Percentiles rank a stretch among this genome's conserved stretches.
Evolutionary conservation across 108 stramenopile genomes (phyloP).

Genomic region (Poteriospumella lacustris): DNA sequence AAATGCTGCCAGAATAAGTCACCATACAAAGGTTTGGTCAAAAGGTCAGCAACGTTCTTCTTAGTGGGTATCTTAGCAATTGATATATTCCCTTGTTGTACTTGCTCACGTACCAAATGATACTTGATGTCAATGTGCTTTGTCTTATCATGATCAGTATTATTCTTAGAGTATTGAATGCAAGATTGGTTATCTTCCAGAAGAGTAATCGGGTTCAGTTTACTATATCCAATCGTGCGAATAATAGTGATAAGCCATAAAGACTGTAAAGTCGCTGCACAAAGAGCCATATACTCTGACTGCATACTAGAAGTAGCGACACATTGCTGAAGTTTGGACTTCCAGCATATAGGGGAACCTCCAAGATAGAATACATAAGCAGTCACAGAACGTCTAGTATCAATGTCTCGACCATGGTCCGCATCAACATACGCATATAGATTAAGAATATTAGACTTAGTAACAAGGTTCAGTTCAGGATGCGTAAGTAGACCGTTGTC

Average conservation of each 20-base stretch:
- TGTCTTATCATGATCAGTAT: slow-evolving; percentile 2
- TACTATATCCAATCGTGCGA: not conserved
- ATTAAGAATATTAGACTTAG: not conserved
- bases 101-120: slow-evolving; percentile 15
- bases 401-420: slow-evolving; percentile 19
- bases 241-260: slow-evolving; percentile 14
- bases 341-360: slow-evolving; percentile 23
- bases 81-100: slow-evolving; percentile 12
- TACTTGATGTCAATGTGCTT: not conserved
- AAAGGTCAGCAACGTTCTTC: slow-evolving; percentile 2
- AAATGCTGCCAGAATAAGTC: slow-evolving; percentile 7
- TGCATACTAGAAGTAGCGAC: slow-evolving; percentile 21
- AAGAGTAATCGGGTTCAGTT: not conserved
- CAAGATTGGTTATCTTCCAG: slow-evolving; percentile 7
- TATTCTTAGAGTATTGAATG: slow-evolving; percentile 8
- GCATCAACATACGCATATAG: slow-evolving; percentile 25
- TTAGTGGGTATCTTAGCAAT: slow-evolving; percentile 8
- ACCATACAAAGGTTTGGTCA: slow-evolving; percentile 7
- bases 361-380: slow-evolving; percentile 19
- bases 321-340: slow-evolving; percentile 17
- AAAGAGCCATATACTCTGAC: slow-evolving; percentile 16
- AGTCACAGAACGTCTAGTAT: slow-evolving; percentile 27
- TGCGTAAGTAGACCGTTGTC: slow-evolving; percentile 6
- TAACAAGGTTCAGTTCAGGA: slow-evolving; percentile 12
- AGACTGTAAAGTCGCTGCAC: slow-evolving; percentile 13